Percentiles rank a stretch among this genome's conserved stretches.
Conservation (phyloP, 1,284 basidiomycete genomes). For the Trichosporon ovoides region DNA sequence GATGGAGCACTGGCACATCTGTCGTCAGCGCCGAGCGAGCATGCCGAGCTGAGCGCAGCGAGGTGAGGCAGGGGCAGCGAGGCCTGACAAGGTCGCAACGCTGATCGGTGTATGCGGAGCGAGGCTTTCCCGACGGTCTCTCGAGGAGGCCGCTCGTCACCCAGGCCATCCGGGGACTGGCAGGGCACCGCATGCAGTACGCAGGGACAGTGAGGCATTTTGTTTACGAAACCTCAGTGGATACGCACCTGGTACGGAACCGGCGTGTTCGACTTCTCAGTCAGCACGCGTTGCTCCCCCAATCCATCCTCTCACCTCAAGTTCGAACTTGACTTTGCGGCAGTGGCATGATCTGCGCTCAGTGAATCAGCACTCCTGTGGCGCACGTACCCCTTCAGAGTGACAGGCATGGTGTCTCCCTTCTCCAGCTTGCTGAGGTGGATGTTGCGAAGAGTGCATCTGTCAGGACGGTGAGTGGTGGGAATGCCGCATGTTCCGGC, state of each 20-base stretch:
- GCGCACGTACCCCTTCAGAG: slow-evolving; percentile 34
- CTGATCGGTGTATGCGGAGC: no score
- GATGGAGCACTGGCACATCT: slow-evolving; percentile 47
- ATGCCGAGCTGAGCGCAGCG: neutral
- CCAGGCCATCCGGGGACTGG: no score
- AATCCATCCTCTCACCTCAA: slow-evolving; percentile 27
- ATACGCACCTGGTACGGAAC: slow-evolving; percentile 43
- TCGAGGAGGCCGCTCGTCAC: no score
- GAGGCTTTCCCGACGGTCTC: no score
- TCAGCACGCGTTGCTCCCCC: neutral
- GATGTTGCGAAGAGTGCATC: no score
- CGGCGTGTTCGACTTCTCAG: slow-evolving; percentile 42
- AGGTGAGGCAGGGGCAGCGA: neutral
- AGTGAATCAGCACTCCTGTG: neutral
- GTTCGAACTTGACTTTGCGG: slow-evolving; percentile 40
- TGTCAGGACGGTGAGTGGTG: no score
- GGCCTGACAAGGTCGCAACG: no score
- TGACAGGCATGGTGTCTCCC: slow-evolving; percentile 32
- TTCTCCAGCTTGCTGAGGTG: no score
- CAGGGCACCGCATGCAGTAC: no score
- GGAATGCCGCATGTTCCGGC: no score
- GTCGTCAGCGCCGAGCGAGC: neutral
- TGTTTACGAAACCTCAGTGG: no score
- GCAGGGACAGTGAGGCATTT: no score
- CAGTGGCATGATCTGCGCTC: slow-evolving; percentile 46